Percentiles rank a stretch among this genome's conserved stretches.
These are phyloP conservation scores for Urostyla sp. DNA, from an alignment of 73 alveolate genomes.

Conservation along the genomic window DNA sequence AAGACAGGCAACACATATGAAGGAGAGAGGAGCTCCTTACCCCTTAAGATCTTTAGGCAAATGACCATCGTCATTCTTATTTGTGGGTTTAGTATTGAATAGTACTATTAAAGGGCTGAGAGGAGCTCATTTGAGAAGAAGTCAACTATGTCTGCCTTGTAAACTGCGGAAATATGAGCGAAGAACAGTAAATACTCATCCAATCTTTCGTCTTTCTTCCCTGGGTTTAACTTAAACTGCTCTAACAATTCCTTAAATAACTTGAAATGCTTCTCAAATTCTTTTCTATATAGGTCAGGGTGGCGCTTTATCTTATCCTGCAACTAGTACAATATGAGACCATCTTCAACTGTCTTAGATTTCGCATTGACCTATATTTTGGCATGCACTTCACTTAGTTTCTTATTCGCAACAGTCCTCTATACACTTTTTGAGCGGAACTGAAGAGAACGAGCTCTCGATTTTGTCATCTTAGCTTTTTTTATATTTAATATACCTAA, in stretches of 20 bases:
- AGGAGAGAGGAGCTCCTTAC: slow-evolving; percentile 82
- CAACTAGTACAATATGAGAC: too few relatives aligned
- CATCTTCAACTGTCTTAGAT: too few relatives aligned
- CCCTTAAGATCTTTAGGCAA: slow-evolving; percentile 75
- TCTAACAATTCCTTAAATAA: slow-evolving; percentile 76
- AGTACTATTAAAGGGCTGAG: slow-evolving; percentile 78
- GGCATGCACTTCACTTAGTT: too few relatives aligned
- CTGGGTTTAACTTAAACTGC: slow-evolving; percentile 80
- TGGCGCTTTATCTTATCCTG: slow-evolving; percentile 86
- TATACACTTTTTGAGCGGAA: too few relatives aligned
- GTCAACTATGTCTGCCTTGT: slow-evolving; percentile 72
- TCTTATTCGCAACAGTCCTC: too few relatives aligned
- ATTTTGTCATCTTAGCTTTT: too few relatives aligned
- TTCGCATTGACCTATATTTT: too few relatives aligned
- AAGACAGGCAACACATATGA: slow-evolving; percentile 87
- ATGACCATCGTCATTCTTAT: slow-evolving; percentile 82
- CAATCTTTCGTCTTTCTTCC: slow-evolving; percentile 72
- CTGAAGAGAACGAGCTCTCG: too few relatives aligned
- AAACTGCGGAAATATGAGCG: slow-evolving; percentile 75
- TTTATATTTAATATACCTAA: too few relatives aligned
- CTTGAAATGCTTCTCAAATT: slow-evolving; percentile 69
- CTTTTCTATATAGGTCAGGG: slow-evolving; percentile 82
- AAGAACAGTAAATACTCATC: slow-evolving; percentile 77
- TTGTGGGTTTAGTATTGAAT: slow-evolving; percentile 82
- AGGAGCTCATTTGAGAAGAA: slow-evolving; percentile 81